phyloP scores from a whole-genome alignment of 306 rosid species.

The Sindora glabra region DNA sequence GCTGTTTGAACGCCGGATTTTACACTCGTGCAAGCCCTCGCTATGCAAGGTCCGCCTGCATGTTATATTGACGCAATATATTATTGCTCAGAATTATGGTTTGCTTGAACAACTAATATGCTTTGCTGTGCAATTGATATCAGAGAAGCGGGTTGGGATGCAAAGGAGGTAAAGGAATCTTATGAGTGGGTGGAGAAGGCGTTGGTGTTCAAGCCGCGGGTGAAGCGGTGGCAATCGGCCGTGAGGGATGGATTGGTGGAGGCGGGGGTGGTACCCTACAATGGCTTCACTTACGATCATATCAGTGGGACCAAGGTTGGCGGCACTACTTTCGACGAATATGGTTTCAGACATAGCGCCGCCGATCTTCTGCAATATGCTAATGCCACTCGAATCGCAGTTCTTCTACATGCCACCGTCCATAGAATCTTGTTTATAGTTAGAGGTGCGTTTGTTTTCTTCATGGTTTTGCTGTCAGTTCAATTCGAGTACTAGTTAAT shows the following conservation, averaged over 20 bases:
- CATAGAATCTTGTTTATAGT: constrained; percentile 36
- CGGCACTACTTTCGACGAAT: constrained; percentile 54
- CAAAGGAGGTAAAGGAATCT: constrained; percentile 45
- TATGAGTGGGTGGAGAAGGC: constrained; percentile 69
- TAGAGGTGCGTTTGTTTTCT: no score
- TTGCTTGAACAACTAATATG: no score
- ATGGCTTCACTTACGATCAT: constrained; percentile 81
- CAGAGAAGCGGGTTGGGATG: constrained; percentile 66
- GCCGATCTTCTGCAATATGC: constrained; percentile 63
- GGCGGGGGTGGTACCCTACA: constrained; percentile 44
- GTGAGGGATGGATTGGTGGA: constrained; percentile 52
- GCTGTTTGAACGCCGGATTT: constrained; percentile 71
- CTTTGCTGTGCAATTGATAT: no score
- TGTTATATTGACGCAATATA: no score
- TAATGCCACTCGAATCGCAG: constrained; percentile 35
- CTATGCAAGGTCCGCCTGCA: constrained; percentile 47
- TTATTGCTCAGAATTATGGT: no score
- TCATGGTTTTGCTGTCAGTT: no score
- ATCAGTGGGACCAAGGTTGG: constrained; percentile 70
- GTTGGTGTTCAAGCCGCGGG: constrained; percentile 53
- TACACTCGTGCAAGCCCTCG: constrained; percentile 58
- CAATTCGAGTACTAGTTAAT: no score
- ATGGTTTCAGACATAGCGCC: constrained; percentile 57
- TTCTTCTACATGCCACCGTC: constrained; percentile 55
- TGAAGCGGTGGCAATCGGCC: constrained; percentile 58